Base-by-base conservation (phyloP, 1,139 yeast species). In the Hyphopichia pseudoburtonii region DNA sequence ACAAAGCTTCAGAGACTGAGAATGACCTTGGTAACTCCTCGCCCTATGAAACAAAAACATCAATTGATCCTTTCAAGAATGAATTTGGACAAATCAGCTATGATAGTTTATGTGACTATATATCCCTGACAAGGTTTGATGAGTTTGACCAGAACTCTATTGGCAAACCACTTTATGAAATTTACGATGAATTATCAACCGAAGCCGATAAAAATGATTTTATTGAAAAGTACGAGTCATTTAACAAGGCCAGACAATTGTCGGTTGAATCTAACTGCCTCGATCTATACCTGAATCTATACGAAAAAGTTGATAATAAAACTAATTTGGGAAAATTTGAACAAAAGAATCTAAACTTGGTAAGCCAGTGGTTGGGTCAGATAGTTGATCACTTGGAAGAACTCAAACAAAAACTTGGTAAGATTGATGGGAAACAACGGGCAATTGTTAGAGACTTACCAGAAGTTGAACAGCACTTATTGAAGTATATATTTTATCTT, bases 211-310 rank as follows among this genome's bases (percentile, higher is more conserved):
- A 25, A 30, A 14, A 2, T 25, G 16, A 25, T 12, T 66, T 69
- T 39, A 44, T 62, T 56, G 28, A 43, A 1, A 42, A 51, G 3
- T 69, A 68, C 42, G 42, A 46, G 14, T 30, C 40, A 5, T 58
- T 51, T 44, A 64, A 58, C 42, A 38, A 33, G 23, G 30, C 30
- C 7, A 64, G 61, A 39, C 66, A 66, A 37, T 37, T 50, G 9
- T 42, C 47, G 4, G 42, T 65, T 4, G 72, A 66, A 33, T 36
- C 48, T 3, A 44, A 50, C 33, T 52, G 57, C 12, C 18, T 23
- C 8, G 12, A 30, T 9, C n/a, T 30, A n/a, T 17, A 5, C 23
- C n/a, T 8, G 15, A 44, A 52, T 19, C 39, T 61, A 10, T 24
- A 5, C n/a, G 14, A 24, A 9, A 8, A 8, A 9, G 6, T 24